Conservation (phyloP, 805 yeast species). For the Wickerhamomyces bovis region DNA sequence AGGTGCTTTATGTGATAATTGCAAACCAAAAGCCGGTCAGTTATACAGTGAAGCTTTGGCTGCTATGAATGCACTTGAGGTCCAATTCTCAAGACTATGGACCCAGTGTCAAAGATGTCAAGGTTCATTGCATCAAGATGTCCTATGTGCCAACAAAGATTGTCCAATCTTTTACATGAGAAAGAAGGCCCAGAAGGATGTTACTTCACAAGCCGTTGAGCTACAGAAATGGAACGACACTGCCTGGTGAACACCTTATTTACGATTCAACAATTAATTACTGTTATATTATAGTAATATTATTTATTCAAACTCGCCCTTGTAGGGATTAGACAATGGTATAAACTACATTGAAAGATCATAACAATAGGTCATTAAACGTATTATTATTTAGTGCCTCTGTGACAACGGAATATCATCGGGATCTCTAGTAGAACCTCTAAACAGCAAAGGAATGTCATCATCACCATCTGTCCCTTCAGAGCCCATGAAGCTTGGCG, state of each 20-base stretch:
- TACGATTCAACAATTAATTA: neutral
- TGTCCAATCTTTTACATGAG: constrained; percentile 98
- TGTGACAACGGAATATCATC: neutral
- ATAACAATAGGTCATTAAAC: neutral
- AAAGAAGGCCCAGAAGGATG: constrained; percentile 41
- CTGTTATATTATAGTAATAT: too few species aligned
- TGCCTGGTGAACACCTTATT: constrained; percentile 14
- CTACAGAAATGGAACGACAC: constrained; percentile 35
- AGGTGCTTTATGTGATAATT: constrained; percentile 77
- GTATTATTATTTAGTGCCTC: neutral
- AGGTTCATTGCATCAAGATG: constrained; percentile 93
- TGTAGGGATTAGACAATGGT: neutral
- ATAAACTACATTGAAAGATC: too few species aligned
- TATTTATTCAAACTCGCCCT: neutral
- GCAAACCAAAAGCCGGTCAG: constrained; percentile 67
- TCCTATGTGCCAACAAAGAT: constrained; percentile 88
- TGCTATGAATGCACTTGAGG: constrained; percentile 73
- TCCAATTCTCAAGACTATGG: constrained; percentile 85
- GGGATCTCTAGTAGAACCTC: neutral
- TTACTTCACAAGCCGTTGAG: constrained; percentile 32
- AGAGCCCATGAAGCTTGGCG: neutral
- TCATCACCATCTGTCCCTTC: neutral
- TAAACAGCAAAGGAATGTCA: neutral
- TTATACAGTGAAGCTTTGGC: constrained; percentile 78
- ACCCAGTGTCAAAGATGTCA: constrained; percentile 98